Evolutionary conservation across 1,139 yeast genomes (phyloP), one percentile per base, ranked within the genome.

Genomic region (Ogataea hybrid): DNA sequence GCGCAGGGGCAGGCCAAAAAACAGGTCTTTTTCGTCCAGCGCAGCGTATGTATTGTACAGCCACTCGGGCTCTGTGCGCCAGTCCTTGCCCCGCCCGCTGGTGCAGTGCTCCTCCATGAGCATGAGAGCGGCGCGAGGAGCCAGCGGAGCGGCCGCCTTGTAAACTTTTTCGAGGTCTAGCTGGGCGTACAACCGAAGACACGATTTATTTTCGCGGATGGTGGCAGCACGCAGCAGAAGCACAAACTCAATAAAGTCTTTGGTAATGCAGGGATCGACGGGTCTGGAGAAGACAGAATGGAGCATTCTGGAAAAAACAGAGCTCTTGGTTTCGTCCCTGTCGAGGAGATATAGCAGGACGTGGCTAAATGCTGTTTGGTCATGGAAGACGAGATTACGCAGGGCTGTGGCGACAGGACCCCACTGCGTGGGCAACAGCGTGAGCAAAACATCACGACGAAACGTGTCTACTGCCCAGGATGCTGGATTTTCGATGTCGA

Each of bases 1-100:
- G 18, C 71, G 69, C 12, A 75, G 70, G 0, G 88, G 88, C 7
- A 84, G 61, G 0, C 94, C 94, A 51, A 71, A 70, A 2, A 73
- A 54, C 31, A 84, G 61, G 56, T 87, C 95, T 2, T 70, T 68
- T 49, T 84, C 88, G 40, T 75, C 78, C 4, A 81, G 64, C 0
- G 68, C 56, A 14, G 68, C 67, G 53, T 81, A 84, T 2, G 82
- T 67, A 1, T 45, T 38, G 6, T 65, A 48, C 20, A 79, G 52
- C 3, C 58, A 42, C 0, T 45, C 37, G 9, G 60, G 47, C 21
- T 58, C 57, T 4, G 23, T 32, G 2, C 25, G 27, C 56, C 54
- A 50, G 5, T 27, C 22, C 9, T 37, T 32, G n/a, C 7, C 20
- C 1, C 7, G 35, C 14, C 7, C 48, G 48, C 46, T 47, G 14